phyloP scores from a whole-genome alignment of 2,329 filamentous ascomycete genomes.

The Drechslerella coelobrocha region DNA sequence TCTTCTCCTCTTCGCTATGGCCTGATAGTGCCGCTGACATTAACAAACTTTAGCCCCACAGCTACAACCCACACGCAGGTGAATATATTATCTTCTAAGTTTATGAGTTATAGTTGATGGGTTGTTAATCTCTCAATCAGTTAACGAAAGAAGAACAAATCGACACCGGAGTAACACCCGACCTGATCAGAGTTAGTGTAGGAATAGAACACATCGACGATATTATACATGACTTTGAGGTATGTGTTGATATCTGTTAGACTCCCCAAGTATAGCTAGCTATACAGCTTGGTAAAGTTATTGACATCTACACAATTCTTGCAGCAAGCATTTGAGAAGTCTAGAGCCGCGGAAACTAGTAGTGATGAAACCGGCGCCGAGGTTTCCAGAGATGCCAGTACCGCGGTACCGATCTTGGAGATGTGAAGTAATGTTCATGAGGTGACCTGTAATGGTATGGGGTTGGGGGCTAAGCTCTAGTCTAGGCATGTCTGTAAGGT shows the following conservation, averaged over 20 bases:
- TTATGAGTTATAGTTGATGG: background rate
- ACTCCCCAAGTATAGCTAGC: background rate
- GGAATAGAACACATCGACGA: constrained; percentile 97
- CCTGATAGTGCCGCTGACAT: background rate
- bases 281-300: background rate
- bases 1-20: background rate
- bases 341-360: constrained; percentile 18
- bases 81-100: background rate
- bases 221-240: constrained; percentile 83
- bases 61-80: constrained; percentile 89
- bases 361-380: constrained; percentile 22
- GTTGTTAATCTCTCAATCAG: background rate
- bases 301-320: background rate
- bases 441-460: no score
- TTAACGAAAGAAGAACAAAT: constrained; percentile 80
- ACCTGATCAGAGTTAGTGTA: constrained; percentile 92
- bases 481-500: no score
- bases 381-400: constrained; percentile 35
- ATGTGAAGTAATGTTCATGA: constrained; percentile 51
- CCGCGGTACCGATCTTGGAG: constrained; percentile 49
- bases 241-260: constrained; percentile 2
- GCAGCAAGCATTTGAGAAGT: constrained; percentile 52
- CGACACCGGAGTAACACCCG: constrained; percentile 82
- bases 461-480: no score
- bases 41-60: constrained; percentile 72